phyloP scores from a whole-genome alignment of 2,329 filamentous ascomycete species.

The Pestalotiopsis fici region DNA sequence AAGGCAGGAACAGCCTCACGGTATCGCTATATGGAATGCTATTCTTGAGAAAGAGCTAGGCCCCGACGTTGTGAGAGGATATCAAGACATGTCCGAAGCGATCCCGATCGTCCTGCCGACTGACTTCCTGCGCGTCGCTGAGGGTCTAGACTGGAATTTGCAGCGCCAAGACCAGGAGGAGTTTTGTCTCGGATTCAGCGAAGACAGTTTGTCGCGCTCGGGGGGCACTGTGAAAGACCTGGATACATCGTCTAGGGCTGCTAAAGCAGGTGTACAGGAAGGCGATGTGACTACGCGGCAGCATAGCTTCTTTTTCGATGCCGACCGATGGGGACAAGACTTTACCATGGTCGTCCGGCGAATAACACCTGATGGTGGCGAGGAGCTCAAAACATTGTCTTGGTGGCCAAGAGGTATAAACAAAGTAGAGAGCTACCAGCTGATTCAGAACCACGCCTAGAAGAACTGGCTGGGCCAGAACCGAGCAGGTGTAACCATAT shows the following conservation, averaged over 20 bases:
- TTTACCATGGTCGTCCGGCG: neutral
- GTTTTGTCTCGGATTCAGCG: neutral
- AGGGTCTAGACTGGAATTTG: neutral
- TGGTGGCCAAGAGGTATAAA: neutral
- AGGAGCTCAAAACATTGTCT: neutral
- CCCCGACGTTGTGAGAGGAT: neutral
- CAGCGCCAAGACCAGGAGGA: neutral
- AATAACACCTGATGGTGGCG: neutral
- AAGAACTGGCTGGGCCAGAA: neutral
- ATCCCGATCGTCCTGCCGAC: neutral
- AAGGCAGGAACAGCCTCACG: neutral
- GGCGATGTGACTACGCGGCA: neutral
- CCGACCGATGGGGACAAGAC: neutral
- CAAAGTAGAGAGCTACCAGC: neutral
- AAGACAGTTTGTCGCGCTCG: neutral
- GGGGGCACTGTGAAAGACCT: neutral
- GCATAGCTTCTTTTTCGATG: neutral
- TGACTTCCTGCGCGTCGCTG: neutral
- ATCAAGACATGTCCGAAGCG: neutral
- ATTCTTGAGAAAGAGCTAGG: neutral
- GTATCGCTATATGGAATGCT: neutral
- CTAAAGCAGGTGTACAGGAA: neutral
- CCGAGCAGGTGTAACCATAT: too few relatives aligned
- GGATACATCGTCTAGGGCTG: neutral
- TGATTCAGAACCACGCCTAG: neutral